Evolutionary conservation across 2,329 filamentous ascomycete genomes (phyloP), one percentile per base, ranked within the genome.

Genomic region (Phoma herbarum): DNA sequence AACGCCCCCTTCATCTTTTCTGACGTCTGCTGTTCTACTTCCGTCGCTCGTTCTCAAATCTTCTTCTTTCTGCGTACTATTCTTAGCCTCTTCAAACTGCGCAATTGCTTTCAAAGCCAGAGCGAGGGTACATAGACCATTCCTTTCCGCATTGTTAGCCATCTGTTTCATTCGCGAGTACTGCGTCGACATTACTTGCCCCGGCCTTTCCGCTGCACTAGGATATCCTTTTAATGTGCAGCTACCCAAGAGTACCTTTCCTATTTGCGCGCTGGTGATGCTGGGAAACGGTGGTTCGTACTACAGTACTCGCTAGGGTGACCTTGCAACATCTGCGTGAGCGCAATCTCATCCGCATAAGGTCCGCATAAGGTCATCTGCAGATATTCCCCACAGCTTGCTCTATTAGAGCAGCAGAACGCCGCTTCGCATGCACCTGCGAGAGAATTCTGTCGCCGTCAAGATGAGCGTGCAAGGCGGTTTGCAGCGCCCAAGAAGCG

Each of bases 371-470:
- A 63, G 44, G 57, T 48, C 59, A 62, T 52, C 58, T 48, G 52
- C 57, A 55, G 23, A 33, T 57, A 35, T 42, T 42, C 23, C 37
- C 61, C 53, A 63, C 54, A 43, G 52, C 23, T 26, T 50, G 56
- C 56, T 54, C 50, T 57, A 57, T 57, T 43, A 56, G 56, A 66
- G 48, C 62, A 58, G 48, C 43, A 56, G 47, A 56, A 49, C 23
- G 50, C 57, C 52, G 59, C 63, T 56, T 63, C 66, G 63, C 66
- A 77, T 77, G 75, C 68, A 74, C 54, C 69, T 66, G 29, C 65
- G 70, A 56, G 72, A 75, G 56, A 67, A 70, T 33, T 70, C 71
- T 43, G 63, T 72, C 53, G 65, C 63, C 54, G 64, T 69, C 53
- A 69, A 69, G 45, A 75, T 75, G 72, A 73, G 66, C 59, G 67